Evolutionary conservation across 2,329 filamentous ascomycete species (phyloP).

Genomic region (Blastomyces silverae): DNA sequence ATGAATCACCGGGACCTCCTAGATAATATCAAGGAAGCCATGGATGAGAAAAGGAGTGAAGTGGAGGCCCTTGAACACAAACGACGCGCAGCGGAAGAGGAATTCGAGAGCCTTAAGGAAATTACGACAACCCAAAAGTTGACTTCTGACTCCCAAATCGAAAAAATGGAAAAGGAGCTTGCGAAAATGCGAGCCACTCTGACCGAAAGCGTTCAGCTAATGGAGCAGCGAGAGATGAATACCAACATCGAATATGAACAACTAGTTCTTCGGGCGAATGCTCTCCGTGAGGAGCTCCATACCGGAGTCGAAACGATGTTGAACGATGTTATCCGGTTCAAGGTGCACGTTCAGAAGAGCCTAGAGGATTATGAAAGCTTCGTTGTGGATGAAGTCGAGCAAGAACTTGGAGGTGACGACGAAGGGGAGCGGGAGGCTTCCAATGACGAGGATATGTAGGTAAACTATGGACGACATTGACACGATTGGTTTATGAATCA

Average conservation of each 20-base stretch:
- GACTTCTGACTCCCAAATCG: constrained; percentile 85
- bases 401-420: constrained; percentile 58
- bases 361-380: constrained; percentile 93
- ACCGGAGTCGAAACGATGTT: constrained; percentile 93
- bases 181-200: constrained; percentile 80
- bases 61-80: constrained; percentile 87
- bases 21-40: constrained; percentile 90
- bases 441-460: constrained; percentile 8
- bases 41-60: constrained; percentile 90
- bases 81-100: constrained; percentile 79
- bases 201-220: constrained; percentile 77
- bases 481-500: constrained; percentile 16
- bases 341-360: constrained; percentile 88
- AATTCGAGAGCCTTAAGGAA: constrained; percentile 91
- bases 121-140: constrained; percentile 79
- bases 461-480: constrained; percentile 7
- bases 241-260: constrained; percentile 96
- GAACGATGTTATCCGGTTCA: constrained; percentile 97
- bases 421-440: constrained; percentile 3
- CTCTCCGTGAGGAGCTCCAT: constrained; percentile 92
- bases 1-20: constrained; percentile 91
- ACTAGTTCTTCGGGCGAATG: constrained; percentile 72
- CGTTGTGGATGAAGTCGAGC: constrained; percentile 86
- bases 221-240: constrained; percentile 94
- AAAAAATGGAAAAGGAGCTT: constrained; percentile 98